These are phyloP conservation scores for Didymellaceae sp. DNA, from an alignment of 2,329 filamentous ascomycete species.

Conservation along the genomic window DNA sequence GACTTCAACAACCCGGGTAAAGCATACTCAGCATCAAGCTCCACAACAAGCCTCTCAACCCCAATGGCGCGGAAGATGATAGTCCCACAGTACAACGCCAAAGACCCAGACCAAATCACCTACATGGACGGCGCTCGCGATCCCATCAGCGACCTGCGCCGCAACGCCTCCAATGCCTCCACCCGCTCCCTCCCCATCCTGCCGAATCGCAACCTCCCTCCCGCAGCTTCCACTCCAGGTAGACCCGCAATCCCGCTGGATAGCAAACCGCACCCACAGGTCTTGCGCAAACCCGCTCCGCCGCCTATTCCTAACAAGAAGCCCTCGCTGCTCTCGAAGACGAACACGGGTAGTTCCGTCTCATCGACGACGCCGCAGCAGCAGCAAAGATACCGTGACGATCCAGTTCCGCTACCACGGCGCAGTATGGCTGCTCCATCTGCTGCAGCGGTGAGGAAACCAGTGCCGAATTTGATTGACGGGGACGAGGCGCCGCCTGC, in stretches of 20 bases:
- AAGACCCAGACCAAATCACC: conserved; percentile 27
- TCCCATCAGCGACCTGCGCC: conserved; percentile 28
- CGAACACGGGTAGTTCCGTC: background rate
- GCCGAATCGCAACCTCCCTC: conserved; percentile 15
- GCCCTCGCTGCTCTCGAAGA: conserved; percentile 33
- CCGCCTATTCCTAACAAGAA: conserved; percentile 45
- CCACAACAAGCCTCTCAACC: conserved; percentile 31
- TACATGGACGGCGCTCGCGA: conserved; percentile 32
- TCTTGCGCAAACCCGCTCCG: conserved; percentile 44
- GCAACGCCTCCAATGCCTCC: conserved; percentile 34
- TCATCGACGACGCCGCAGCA: conserved; percentile 22
- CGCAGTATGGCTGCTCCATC: conserved; percentile 38
- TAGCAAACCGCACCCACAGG: conserved; percentile 30
- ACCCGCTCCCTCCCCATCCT: conserved; percentile 39
- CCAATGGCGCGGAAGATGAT: conserved; percentile 40
- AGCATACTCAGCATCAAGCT: conserved; percentile 17
- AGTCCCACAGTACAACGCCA: conserved; percentile 37
- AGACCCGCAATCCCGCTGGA: conserved; percentile 1
- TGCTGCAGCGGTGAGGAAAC: conserved; percentile 17
- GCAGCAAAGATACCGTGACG: conserved; percentile 34
- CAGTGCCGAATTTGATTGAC: conserved; percentile 31
- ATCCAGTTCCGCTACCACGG: conserved; percentile 16
- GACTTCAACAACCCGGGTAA: conserved; percentile 36
- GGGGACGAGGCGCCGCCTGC: conserved; percentile 31
- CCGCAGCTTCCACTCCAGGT: conserved; percentile 8